Evolutionary conservation across 306 rosid species (phyloP), one percentile per base, ranked within the genome.

Genomic region (Prinsepia uniflora): DNA sequence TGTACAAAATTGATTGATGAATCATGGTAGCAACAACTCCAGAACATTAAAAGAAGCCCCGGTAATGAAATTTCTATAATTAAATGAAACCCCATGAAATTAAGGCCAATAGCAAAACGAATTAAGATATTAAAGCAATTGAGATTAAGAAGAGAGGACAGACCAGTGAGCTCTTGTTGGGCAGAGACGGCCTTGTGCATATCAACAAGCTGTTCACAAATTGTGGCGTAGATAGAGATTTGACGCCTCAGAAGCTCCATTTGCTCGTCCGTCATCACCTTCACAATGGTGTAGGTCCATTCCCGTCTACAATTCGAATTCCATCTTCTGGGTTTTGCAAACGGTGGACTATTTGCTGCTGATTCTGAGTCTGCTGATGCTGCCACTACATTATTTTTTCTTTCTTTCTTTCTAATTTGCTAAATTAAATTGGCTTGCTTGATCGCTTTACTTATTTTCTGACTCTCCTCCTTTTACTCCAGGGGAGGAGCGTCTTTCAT

Each of bases 191-290:
- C 70, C 54, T 88, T 88, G 64, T 88, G 95, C 90, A 90, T 76
- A 76, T 88, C 81, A 70, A 82, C 89, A 17, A 88, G 95, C 44
- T 83, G 88, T 13, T 90, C 92, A 14, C 86, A 90, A 0, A 90
- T 83, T 81, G 86, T 69, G 49, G 87, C 76, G 73, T 90, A 90
- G 54, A 85, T 87, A 22, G 89, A 80, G 53, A 90, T 90, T 76
- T 90, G 95, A 22, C 77, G 84, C 45, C 92, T 54, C 0, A 90
- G 85, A 1, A 85, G 71, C 69, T 91, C 92, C 84, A 88, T 68
- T 82, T 91, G 92, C 40, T 88, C 96, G 24, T 91, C 96, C 0
- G 89, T 88, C 97, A 91, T 86, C 34, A 91, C 96, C 52, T 86
- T 88, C 11, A 85, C 81, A 41, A 46, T 45, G 86, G 63, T 15